Base-by-base conservation (phyloP, 2,329 filamentous ascomycete species). In the Calonectria honghensis region DNA sequence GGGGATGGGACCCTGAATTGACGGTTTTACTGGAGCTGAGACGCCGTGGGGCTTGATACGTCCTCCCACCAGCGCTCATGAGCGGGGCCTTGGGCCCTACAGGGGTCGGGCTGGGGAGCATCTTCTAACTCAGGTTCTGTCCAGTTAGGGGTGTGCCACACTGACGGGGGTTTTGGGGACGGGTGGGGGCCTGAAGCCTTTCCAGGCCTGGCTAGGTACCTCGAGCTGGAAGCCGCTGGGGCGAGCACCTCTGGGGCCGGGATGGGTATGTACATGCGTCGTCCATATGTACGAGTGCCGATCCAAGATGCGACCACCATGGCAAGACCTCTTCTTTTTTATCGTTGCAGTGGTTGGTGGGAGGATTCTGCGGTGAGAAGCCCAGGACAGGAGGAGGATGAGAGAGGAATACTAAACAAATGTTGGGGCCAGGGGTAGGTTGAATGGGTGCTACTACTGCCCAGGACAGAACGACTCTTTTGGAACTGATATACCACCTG, bases 1-100 rank as follows among this genome's bases (percentile, higher is more conserved):
- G 66, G 72, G 71, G 57, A 45, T 27, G 70, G 74, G 75, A 80
- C 79, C 79, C 79, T 80, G 79, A 79, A 80, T 80, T 80, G 79
- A 68, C 73, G 77, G 76, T 52, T 78, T 76, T 80, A 68, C 69
- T 73, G 73, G 67, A 76, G 74, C 72, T 72, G 73, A 73, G 69
- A 68, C 64, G 65, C 39, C 54, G 48, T 72, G 74, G 69, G 70
- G 71, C 75, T 61, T 52, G 69, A 73, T 68, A 66, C 66, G 57
- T 68, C 63, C 72, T 41, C 50, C 48, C 67, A 73, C 50, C 63
- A 71, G 75, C 70, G 27, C 63, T 68, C 57, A 67, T 52, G 71
- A 69, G 77, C 63, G 78, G 78, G 76, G 77, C 32, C 37, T 51
- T 29, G 51, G 31, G 65, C 70, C 72, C 61, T 66, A 52, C 71